Percentiles rank a stretch among this genome's conserved stretches.
These are phyloP conservation scores for Boletus sp. DNA, from an alignment of 1,284 basidiomycete species.

Conservation along the genomic window DNA sequence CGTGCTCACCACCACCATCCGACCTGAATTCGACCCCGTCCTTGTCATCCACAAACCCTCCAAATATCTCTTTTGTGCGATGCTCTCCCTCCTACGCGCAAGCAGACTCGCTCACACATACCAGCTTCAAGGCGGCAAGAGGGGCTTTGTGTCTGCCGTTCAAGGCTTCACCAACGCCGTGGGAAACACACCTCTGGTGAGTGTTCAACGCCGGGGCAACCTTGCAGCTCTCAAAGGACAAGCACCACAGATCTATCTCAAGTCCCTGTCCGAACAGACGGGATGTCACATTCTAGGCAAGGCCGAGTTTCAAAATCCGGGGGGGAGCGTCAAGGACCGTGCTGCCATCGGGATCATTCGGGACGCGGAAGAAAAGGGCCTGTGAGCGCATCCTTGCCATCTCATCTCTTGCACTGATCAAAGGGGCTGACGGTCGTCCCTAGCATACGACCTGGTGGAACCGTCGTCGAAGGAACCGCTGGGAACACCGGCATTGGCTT, in stretches of 20 bases:
- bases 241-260: conserved; percentile 71
- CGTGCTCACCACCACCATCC: conserved; percentile 19
- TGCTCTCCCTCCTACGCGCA: conserved; percentile 39
- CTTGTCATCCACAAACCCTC: not conserved
- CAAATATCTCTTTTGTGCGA: conserved; percentile 13
- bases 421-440: too few species aligned
- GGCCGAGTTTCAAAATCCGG: conserved; percentile 97
- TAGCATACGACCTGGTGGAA: conserved; percentile 88
- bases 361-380: conserved; percentile 85
- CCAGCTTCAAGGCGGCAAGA: conserved; percentile 18
- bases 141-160: conserved; percentile 55
- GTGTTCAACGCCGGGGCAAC: conserved; percentile 26
- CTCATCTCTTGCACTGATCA: not conserved
- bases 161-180: conserved; percentile 87
- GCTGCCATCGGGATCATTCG: conserved; percentile 88
- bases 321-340: conserved; percentile 98
- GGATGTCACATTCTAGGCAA: conserved; percentile 93
- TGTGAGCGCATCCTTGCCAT: conserved; percentile 42
- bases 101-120: conserved; percentile 17
- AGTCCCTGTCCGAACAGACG: conserved; percentile 80
- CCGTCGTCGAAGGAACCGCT: conserved; percentile 96
- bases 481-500: conserved; percentile 99
- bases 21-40: not conserved
- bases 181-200: conserved; percentile 91
- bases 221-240: conserved; percentile 9